Percentiles rank a stretch among this genome's conserved stretches.
Conservation (phyloP, 371 early-diverging fungal species). For the Batrachochytrium dendrobatidis region DNA sequence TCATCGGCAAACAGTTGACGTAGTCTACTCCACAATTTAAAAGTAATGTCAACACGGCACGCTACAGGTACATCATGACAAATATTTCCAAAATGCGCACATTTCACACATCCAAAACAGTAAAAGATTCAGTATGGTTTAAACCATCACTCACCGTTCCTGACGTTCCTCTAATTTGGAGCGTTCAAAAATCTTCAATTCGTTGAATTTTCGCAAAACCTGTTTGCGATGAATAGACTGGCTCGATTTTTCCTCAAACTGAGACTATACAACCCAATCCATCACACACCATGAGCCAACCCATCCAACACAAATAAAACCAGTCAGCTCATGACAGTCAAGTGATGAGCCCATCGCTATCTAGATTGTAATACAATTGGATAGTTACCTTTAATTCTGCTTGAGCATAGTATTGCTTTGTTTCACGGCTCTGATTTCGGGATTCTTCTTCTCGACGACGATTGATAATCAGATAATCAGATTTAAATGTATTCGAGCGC, state of each 20-base stretch:
- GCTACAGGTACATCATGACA: not conserved
- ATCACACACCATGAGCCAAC: not conserved
- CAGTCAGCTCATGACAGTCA: not conserved
- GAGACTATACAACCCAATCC: slow-evolving; percentile 14
- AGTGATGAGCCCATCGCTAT: not conserved
- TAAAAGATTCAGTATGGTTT: not conserved
- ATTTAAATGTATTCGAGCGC: too few relatives aligned
- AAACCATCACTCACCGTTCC: slow-evolving; percentile 19
- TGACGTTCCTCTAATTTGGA: slow-evolving; percentile 27
- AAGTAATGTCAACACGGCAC: not conserved
- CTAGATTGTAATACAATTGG: not conserved
- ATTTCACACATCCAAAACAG: not conserved
- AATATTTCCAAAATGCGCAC: not conserved
- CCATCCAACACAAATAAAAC: not conserved
- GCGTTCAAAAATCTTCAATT: slow-evolving; percentile 21
- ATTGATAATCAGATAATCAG: slow-evolving; percentile 37
- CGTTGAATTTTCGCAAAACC: slow-evolving; percentile 22
- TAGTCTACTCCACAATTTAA: slow-evolving; percentile 16
- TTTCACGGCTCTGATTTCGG: slow-evolving; percentile 22
- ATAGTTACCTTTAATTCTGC: slow-evolving; percentile 23
- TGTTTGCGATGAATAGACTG: slow-evolving; percentile 30
- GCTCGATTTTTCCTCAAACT: slow-evolving; percentile 35
- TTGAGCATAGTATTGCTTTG: slow-evolving; percentile 30
- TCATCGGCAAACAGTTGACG: slow-evolving; percentile 25
- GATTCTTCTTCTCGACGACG: slow-evolving; percentile 34